A percentile compares a stretch with the other conserved stretches of the same genome.
These are phyloP conservation scores for Furcasterigmium furcatum DNA, from an alignment of 2,329 filamentous ascomycete species.

Conservation along the genomic window DNA sequence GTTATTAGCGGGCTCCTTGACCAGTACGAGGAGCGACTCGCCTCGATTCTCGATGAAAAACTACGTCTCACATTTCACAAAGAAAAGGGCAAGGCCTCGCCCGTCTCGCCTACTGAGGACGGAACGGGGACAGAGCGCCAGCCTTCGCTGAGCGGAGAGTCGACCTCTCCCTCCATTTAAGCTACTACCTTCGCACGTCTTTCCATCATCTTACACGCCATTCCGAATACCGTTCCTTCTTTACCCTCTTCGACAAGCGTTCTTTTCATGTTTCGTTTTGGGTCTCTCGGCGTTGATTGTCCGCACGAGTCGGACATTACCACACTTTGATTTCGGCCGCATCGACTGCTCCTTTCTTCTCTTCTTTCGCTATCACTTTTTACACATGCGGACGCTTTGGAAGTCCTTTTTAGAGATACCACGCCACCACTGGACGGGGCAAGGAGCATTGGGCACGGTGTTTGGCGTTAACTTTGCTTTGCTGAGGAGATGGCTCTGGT, in stretches of 20 bases:
- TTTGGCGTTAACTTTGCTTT: too few species aligned
- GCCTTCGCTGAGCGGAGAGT: background rate
- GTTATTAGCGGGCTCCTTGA: constrained; percentile 62
- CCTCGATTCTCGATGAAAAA: constrained; percentile 70
- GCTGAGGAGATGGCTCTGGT: too few species aligned
- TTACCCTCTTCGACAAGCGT: background rate
- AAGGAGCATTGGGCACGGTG: background rate
- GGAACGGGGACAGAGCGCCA: background rate
- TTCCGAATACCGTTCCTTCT: background rate
- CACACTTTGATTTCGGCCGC: too few species aligned
- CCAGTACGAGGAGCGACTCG: constrained; percentile 70
- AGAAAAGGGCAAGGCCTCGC: constrained; percentile 20
- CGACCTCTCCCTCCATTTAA: background rate
- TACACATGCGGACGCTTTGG: background rate
- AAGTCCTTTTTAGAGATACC: background rate
- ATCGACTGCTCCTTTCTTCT: too few species aligned
- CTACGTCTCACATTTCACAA: constrained; percentile 45
- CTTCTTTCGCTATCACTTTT: background rate
- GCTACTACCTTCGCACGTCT: background rate
- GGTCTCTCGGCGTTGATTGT: background rate
- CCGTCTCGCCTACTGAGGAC: background rate
- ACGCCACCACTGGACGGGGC: background rate
- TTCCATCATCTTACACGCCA: background rate
- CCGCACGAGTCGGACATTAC: too few species aligned
- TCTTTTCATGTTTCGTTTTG: background rate